Conservation (phyloP, 306 rosid genomes). For the Vigna unguiculata region DNA sequence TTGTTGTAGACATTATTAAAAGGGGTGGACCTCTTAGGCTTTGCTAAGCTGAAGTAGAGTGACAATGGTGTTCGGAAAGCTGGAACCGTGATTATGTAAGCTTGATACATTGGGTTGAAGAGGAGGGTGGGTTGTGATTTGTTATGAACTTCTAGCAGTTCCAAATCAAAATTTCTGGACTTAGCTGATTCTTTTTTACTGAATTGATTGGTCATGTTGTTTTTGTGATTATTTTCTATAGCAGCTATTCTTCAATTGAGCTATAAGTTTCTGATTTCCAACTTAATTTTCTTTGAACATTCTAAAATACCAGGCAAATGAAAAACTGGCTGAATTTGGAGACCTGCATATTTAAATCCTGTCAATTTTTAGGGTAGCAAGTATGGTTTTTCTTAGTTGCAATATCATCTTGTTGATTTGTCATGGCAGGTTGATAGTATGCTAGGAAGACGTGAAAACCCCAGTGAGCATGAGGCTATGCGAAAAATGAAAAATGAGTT, state of each 20-base stretch:
- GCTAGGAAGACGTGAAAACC: constrained; percentile 97
- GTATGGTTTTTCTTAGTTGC: constrained; percentile 12
- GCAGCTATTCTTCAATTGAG: background rate
- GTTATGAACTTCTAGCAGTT: background rate
- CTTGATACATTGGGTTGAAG: constrained; percentile 18
- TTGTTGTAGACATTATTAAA: background rate
- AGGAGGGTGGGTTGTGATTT: background rate
- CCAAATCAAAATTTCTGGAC: background rate
- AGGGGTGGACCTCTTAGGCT: background rate
- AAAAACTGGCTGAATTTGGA: background rate
- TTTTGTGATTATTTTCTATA: constrained; percentile 4
- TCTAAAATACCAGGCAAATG: background rate
- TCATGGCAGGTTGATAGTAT: constrained; percentile 88
- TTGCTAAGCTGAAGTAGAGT: too few species aligned
- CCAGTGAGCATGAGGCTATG: constrained; percentile 98
- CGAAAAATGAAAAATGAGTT: constrained; percentile 99
- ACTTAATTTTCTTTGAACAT: background rate
- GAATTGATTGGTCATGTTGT: background rate
- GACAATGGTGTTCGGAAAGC: too few species aligned
- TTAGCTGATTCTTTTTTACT: background rate
- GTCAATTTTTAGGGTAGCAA: constrained; percentile 6
- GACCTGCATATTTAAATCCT: constrained; percentile 2
- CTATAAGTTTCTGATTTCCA: background rate
- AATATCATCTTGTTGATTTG: constrained; percentile 15
- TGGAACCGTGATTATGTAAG: too few species aligned